phyloP scores from a whole-genome alignment of 2,329 filamentous ascomycete species.

The Incumbomyces delicatus region DNA sequence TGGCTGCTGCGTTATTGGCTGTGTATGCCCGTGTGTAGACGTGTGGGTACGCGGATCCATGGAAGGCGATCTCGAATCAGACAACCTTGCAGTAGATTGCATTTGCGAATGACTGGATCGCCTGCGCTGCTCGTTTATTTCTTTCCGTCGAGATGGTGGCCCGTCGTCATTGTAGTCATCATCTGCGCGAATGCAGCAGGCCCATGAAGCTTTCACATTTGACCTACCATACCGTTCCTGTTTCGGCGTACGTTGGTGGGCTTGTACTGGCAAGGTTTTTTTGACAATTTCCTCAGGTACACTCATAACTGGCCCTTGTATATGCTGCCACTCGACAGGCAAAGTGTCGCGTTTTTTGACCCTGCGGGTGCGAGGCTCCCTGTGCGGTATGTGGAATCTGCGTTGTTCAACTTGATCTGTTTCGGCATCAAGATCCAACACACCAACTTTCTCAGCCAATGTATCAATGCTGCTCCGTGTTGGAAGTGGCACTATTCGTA shows the following conservation, averaged over 20 bases:
- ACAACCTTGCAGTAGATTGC: background rate
- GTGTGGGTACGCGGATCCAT: background rate
- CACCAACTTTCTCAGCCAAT: slow-evolving; percentile 65
- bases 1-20: slow-evolving; percentile 11
- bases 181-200: slow-evolving; percentile 16
- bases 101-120: background rate
- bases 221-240: slow-evolving; percentile 11
- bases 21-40: slow-evolving; percentile 11
- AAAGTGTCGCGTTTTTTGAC: slow-evolving; percentile 21
- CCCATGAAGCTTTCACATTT: slow-evolving; percentile 20
- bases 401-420: slow-evolving; percentile 6
- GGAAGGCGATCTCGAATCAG: background rate
- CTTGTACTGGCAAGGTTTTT: background rate
- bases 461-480: slow-evolving; percentile 76
- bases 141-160: background rate
- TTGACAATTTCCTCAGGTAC: slow-evolving; percentile 29
- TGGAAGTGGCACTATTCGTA: slow-evolving; percentile 48
- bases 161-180: slow-evolving; percentile 12
- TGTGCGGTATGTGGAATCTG: slow-evolving; percentile 16
- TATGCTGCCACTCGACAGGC: slow-evolving; percentile 36
- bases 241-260: slow-evolving; percentile 1
- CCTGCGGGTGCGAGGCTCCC: slow-evolving; percentile 18
- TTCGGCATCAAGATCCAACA: slow-evolving; percentile 52
- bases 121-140: slow-evolving; percentile 3
- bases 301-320: slow-evolving; percentile 36